Evolutionary conservation across 2,329 filamentous ascomycete species (phyloP).

Genomic region (Passalora sequoiae): DNA sequence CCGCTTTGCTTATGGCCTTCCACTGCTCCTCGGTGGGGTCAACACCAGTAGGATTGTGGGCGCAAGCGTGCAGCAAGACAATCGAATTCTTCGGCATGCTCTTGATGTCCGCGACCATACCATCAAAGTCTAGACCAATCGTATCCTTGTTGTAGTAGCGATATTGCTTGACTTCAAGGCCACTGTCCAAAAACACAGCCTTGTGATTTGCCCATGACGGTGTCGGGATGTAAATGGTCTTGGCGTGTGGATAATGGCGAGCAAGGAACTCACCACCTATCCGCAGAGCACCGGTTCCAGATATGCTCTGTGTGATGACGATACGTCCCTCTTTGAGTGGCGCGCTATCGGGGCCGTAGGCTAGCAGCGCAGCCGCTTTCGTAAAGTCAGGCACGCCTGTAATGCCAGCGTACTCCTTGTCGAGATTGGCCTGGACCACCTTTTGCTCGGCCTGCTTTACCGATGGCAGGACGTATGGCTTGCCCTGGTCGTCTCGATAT

Average conservation of each 20-base stretch:
- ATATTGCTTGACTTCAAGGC: constrained; percentile 89
- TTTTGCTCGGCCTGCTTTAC: constrained; percentile 85
- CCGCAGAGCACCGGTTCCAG: constrained; percentile 89
- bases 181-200: constrained; percentile 90
- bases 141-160: constrained; percentile 99
- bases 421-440: constrained; percentile 68
- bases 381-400: constrained; percentile 94
- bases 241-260: constrained; percentile 83
- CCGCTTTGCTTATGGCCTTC: constrained; percentile 78
- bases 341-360: constrained; percentile 76
- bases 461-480: constrained; percentile 94
- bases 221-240: constrained; percentile 93
- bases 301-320: constrained; percentile 95
- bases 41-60: constrained; percentile 95
- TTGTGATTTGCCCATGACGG: constrained; percentile 98
- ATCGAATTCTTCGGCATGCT: constrained; percentile 78
- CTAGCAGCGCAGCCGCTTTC: constrained; percentile 81
- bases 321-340: constrained; percentile 70
- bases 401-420: constrained; percentile 98
- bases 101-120: constrained; percentile 86
- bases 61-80: constrained; percentile 92
- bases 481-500: constrained; percentile 96
- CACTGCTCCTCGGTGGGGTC: constrained; percentile 91
- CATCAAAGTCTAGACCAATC: constrained; percentile 95
- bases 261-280: constrained; percentile 91